Evolutionary conservation across 192 early-diverging fungal species (phyloP), one percentile per base, ranked within the genome.

Genomic region (Coemansia asiatica): DNA sequence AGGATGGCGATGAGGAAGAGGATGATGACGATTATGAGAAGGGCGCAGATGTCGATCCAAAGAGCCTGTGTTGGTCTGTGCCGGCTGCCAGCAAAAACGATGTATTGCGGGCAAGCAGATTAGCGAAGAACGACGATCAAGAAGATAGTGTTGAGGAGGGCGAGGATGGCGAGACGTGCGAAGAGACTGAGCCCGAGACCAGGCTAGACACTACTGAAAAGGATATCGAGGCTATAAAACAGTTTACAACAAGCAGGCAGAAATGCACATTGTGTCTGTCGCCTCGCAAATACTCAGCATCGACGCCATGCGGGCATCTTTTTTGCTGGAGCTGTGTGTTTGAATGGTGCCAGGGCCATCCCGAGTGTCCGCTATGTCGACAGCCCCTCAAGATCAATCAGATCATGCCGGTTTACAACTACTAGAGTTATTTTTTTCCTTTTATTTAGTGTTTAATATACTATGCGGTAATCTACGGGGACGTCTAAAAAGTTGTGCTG

Each of bases 251-350:
- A 56, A 81, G 79, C 49, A 54, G 68, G 6, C 74, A 88, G 25
- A 91, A 91, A 70, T 98, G 96, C 68, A 94, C 90, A 0, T 84
- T 98, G 38, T 98, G 96, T 60, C 76, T 96, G 40, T 88, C 89
- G 49, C 83, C 71, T 28, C 87, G 93, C 13, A 91, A 75, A 28
- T 80, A 84, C 55, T 87, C 94, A 13, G 93, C 94, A 0, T 83
- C 91, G 1, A 96, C 95, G 0, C 89, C 92, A 3, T 98, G 96
- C 74, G 96, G 96, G 0, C 96, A 98, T 74, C 64, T 98, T 62
- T 97, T 97, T 67, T 98, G 96, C 73, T 98, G 95, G 95, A 88
- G 70, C 21, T 98, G 96, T 65, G 90, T 94, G 27, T 85, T 90
- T 21, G 94, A 95, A 71, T 97, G 96, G 94, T 92, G 91, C 63